These are phyloP conservation scores for Globisporangium echinulatum DNA, from an alignment of 352 stramenopile genomes.

Conservation along the genomic window DNA sequence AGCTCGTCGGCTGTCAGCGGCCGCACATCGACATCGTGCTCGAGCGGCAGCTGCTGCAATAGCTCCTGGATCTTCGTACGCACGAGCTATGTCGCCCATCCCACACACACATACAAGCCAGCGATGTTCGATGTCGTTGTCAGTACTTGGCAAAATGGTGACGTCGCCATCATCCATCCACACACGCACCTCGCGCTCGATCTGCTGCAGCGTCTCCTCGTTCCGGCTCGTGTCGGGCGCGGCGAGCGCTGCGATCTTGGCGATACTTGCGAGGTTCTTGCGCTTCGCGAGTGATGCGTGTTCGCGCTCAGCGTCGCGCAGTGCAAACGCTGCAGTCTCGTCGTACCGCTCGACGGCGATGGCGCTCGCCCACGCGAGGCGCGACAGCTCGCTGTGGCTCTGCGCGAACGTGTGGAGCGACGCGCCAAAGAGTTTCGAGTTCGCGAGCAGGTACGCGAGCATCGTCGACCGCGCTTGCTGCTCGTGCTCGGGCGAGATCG, in stretches of 20 bases:
- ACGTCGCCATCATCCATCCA: not conserved
- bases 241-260: constrained; percentile 73
- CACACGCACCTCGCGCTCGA: constrained; percentile 54
- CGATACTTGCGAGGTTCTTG: constrained; percentile 76
- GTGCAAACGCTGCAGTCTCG: constrained; percentile 40
- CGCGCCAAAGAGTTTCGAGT: constrained; percentile 50
- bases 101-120: constrained; percentile 3
- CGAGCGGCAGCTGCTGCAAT: constrained; percentile 47
- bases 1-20: constrained; percentile 41
- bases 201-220: constrained; percentile 34
- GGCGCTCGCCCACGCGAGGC: constrained; percentile 62
- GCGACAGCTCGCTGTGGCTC: constrained; percentile 38
- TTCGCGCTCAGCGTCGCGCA: constrained; percentile 49
- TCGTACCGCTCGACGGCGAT: constrained; percentile 63
- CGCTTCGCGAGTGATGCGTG: constrained; percentile 44
- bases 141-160: not conserved
- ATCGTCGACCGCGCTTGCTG: constrained; percentile 25
- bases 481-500: constrained; percentile 15
- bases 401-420: constrained; percentile 65
- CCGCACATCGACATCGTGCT: constrained; percentile 24
- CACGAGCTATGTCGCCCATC: constrained; percentile 23
- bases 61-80: constrained; percentile 55
- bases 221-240: constrained; percentile 26
- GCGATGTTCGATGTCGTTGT: no score
- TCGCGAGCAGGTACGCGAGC: constrained; percentile 57